phyloP scores from a whole-genome alignment of 228 moss, liverwort and hornwort genomes.

The Sphagnum magellanicum region DNA sequence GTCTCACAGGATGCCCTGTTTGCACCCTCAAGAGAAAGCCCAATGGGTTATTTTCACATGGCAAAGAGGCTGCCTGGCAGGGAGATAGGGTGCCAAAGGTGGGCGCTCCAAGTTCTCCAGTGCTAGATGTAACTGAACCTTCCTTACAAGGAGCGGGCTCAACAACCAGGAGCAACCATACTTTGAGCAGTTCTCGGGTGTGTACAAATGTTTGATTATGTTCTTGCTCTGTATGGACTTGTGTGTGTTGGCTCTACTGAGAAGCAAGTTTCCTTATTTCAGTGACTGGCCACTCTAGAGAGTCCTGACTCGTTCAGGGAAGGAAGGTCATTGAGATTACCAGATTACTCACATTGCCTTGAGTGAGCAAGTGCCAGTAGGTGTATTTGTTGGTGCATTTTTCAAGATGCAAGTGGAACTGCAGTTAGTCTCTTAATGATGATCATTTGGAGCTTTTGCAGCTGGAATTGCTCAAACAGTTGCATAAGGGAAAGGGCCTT shows the following conservation, averaged over 20 bases:
- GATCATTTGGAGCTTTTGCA: constrained; percentile 21
- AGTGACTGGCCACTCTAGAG: not conserved
- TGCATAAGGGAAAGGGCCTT: constrained; percentile 47
- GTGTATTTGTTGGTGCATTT: not conserved
- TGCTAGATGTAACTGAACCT: constrained; percentile 11
- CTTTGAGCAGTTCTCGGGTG: constrained; percentile 36
- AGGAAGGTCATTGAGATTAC: not conserved
- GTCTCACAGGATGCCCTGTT: constrained; percentile 40
- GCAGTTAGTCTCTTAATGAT: constrained; percentile 2
- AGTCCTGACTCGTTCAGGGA: too few species aligned
- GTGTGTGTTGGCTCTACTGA: not conserved
- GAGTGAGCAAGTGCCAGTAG: not conserved
- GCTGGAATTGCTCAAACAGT: constrained; percentile 50
- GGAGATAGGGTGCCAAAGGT: constrained; percentile 9
- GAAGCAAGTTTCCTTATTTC: not conserved
- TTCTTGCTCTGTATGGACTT: not conserved
- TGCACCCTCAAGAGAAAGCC: constrained; percentile 46
- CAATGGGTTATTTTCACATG: constrained; percentile 16
- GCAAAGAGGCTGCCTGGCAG: constrained; percentile 17
- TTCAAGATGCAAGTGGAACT: too few species aligned
- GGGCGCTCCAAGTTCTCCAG: constrained; percentile 12
- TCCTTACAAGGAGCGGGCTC: constrained; percentile 28
- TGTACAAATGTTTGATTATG: not conserved
- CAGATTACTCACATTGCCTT: not conserved
- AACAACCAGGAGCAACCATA: constrained; percentile 18